Evolutionary conservation across 163 green algal genomes (phyloP), one percentile per base, ranked within the genome.

Genomic region (Volvox carteri): DNA sequence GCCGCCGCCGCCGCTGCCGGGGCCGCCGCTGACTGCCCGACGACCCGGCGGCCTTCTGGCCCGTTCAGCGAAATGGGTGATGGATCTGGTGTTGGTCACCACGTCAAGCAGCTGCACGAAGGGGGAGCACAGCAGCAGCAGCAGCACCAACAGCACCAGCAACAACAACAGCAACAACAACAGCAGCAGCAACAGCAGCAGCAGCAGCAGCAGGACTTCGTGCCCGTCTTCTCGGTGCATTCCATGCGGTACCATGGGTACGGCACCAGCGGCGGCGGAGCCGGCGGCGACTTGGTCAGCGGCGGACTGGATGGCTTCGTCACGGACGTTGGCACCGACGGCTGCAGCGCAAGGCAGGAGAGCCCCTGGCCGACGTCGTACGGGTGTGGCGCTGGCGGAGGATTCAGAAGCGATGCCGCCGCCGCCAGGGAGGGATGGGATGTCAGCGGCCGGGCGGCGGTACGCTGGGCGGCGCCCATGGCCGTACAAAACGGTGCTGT

Each of bases 381-480:
- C 16, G 44, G 23, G 44, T 65, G 18, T 1, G 50, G 75, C 19
- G 12, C 41, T 6, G 35, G 52, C 52, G 77, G 35, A 33, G 77
- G 35, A 33, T 58, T 50, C 75, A 33, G 48, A 37, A 84, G 48
- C 75, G 75, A n/a, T 1, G 75, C 48, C 46, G n/a, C 75, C 11
- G 52, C 48, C 9, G 73, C n/a, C 14, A 9, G 1, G 41, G 75
- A n/a, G 14, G n/a, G 52, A 9, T 85, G 77, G 77, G 77, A 85
- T 9, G 35, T 39, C 0, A 35, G n/a, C 18, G 35, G 33, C 18
- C 5, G 28, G 18, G 37, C 77, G 12, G 77, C 77, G 19, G 52
- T 85, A 6, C 52, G 30, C 1, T 85, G 77, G 77, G 77, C 77
- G 19, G 19, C 77, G 52, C 77, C 77, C 18, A 73, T 85, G 2